phyloP scores from a whole-genome alignment of 352 stramenopile species.

The Pythium monospermum region DNA sequence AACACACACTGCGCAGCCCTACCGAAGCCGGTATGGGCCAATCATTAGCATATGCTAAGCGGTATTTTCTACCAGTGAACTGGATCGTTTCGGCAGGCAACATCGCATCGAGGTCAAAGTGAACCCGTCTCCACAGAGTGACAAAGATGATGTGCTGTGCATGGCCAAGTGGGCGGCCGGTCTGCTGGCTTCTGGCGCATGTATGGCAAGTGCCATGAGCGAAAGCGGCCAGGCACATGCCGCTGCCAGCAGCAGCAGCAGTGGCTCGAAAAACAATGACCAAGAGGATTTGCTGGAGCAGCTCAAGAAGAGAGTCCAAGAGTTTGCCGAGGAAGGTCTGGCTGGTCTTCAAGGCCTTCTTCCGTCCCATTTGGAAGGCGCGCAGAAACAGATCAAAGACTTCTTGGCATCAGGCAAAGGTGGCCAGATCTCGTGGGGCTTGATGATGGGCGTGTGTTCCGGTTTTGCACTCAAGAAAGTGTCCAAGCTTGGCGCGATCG shows the following conservation, averaged over 20 bases:
- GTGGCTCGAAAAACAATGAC: conserved; percentile 15
- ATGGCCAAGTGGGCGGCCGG: conserved; percentile 31
- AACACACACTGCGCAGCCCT: too few relatives aligned
- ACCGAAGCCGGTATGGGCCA: too few relatives aligned
- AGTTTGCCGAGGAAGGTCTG: conserved; percentile 33
- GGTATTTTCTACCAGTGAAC: conserved; percentile 4
- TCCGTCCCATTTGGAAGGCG: conserved; percentile 36
- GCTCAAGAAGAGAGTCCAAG: conserved; percentile 56
- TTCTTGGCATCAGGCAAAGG: conserved; percentile 62
- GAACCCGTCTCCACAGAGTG: conserved; percentile 1
- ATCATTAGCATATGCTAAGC: too few relatives aligned
- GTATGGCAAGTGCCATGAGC: conserved; percentile 14
- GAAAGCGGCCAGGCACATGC: conserved; percentile 21
- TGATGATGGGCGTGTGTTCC: conserved; percentile 87
- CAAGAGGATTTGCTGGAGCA: conserved; percentile 46
- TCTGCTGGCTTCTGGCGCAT: conserved; percentile 26
- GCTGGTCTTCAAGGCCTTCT: conserved; percentile 30
- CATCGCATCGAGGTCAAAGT: conserved; percentile 21
- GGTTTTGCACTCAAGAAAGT: conserved; percentile 90
- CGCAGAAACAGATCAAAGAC: conserved; percentile 49
- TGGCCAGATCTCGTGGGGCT: conserved; percentile 86
- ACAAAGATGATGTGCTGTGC: conserved; percentile 7
- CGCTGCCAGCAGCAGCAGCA: conserved; percentile 13
- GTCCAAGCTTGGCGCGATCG: conserved; percentile 83
- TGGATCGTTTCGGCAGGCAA: conserved; percentile 30